Base-by-base conservation (phyloP, 768 basidiomycete genomes). In the Gautieria morchelliformis region DNA sequence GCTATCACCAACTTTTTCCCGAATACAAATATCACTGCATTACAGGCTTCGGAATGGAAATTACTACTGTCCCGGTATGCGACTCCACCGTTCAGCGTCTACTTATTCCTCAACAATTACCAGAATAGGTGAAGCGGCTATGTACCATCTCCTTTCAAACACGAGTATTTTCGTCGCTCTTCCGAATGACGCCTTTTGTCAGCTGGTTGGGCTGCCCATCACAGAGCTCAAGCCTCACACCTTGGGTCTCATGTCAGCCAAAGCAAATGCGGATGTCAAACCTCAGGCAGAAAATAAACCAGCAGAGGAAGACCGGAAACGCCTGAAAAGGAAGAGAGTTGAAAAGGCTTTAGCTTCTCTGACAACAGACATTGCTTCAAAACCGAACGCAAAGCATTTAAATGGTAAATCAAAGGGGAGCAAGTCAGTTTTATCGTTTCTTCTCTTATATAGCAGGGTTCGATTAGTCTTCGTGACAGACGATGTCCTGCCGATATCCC, bases 161-260 rank as follows among this genome's bases (percentile, higher is more conserved):
- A 84, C 85, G 0, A 86, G 82, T 10, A 60, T 94, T 17, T 97
- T 93, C 66, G 65, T 87, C 15, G 73, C 86, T 2, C 69, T 96
- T 20, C 87, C 87, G 0, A 95, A 96, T 64, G 83, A 81, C 19
- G 94, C 91, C 65, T 78, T 85, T 39, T 87, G 87, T 60, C 94
- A 98, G 68, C 67, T 96, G 58, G 81, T 85, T 0, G 94, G 94
- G 4, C 74, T 75, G 37, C 84, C 88, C 0, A 67, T 95, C 22
- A 71, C 82, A 24, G 75, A 77, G 39, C 61, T 72, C 1, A 70
- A 69, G 14, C 61, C 70, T 62, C 68, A 69, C 22, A 44, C 37
- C 53, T 24, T 35, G 46, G 35, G 5, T 42, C 4, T 6, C 44
- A 12, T 35, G 32, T 40, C 19, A 46, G 32, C 24, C 32, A 51